phyloP scores from a whole-genome alignment of 73 alveolate genomes.

The Halteria grandinella region DNA sequence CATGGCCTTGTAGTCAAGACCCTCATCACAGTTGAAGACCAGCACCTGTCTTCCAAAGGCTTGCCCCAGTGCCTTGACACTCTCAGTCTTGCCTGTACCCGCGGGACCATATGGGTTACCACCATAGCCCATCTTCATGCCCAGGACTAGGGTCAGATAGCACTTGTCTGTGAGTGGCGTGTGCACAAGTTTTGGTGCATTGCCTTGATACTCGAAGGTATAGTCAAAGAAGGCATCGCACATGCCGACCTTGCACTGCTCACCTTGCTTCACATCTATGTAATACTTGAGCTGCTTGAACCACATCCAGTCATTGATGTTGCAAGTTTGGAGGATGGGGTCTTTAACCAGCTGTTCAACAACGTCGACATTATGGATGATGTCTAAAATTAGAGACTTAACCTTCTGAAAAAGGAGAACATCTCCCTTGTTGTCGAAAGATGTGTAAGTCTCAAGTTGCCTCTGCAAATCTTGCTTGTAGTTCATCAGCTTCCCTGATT shows the following conservation, averaged over 20 bases:
- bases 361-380: constrained; percentile 98
- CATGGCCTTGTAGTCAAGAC: constrained; percentile 99
- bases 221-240: constrained; percentile 96
- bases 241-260: constrained; percentile 89
- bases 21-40: constrained; percentile 99
- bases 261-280: constrained; percentile 75
- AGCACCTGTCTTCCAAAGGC: constrained; percentile 99
- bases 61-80: constrained; percentile 99
- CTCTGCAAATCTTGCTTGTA: constrained; percentile 76
- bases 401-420: constrained; percentile 82
- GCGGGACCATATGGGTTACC: constrained; percentile 99
- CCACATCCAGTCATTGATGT: constrained; percentile 97
- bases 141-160: constrained; percentile 98
- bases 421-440: constrained; percentile 79
- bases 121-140: constrained; percentile 99
- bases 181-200: constrained; percentile 99
- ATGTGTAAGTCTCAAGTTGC: constrained; percentile 68
- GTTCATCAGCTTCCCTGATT: constrained; percentile 84
- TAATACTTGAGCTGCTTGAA: constrained; percentile 95
- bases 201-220: constrained; percentile 99
- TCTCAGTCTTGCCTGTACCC: constrained; percentile 99
- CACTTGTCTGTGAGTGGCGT: constrained; percentile 99
- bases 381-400: constrained; percentile 97
- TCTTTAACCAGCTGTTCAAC: constrained; percentile 85
- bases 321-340: constrained; percentile 69